Percentiles rank a stretch among this genome's conserved stretches.
Evolutionary conservation across 495 filamentous ascomycete species (phyloP).

Genomic region (Saxophila tyrrhenica): DNA sequence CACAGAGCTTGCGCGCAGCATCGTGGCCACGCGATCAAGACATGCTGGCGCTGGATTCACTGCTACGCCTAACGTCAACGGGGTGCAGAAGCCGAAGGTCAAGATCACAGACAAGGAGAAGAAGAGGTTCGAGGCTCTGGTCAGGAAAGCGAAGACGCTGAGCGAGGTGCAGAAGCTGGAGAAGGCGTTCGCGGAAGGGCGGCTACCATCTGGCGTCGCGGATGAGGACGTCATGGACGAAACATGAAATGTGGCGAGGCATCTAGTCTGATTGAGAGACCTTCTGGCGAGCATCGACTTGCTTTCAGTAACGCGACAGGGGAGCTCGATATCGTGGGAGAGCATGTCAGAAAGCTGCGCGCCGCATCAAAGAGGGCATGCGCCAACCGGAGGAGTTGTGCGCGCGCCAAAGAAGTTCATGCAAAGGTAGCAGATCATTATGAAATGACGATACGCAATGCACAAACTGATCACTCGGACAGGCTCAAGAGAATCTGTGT

Average conservation of each 20-base stretch:
- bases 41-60: slow-evolving; percentile 44
- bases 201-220: slow-evolving; percentile 53
- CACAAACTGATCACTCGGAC: not conserved
- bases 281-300: too few relatives aligned
- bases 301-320: too few relatives aligned
- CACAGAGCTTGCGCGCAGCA: slow-evolving; percentile 59
- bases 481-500: not conserved
- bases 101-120: slow-evolving; percentile 60
- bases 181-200: slow-evolving; percentile 70
- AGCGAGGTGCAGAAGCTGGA: slow-evolving; percentile 53
- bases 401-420: not conserved
- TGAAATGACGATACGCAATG: not conserved
- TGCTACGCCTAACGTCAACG: slow-evolving; percentile 37
- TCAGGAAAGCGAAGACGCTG: slow-evolving; percentile 72
- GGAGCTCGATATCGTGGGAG: too few relatives aligned
- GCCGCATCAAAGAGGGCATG: too few relatives aligned
- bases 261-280: not conserved
- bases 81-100: slow-evolving; percentile 45
- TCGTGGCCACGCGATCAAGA: slow-evolving; percentile 14
- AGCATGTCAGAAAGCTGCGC: too few relatives aligned
- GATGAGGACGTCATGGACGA: slow-evolving; percentile 20
- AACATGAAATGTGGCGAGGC: slow-evolving; percentile 8
- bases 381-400: too few relatives aligned
- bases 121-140: slow-evolving; percentile 60
- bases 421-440: not conserved